Base-by-base conservation (phyloP, 441 rosid species). In the Theobroma grandiflorum region DNA sequence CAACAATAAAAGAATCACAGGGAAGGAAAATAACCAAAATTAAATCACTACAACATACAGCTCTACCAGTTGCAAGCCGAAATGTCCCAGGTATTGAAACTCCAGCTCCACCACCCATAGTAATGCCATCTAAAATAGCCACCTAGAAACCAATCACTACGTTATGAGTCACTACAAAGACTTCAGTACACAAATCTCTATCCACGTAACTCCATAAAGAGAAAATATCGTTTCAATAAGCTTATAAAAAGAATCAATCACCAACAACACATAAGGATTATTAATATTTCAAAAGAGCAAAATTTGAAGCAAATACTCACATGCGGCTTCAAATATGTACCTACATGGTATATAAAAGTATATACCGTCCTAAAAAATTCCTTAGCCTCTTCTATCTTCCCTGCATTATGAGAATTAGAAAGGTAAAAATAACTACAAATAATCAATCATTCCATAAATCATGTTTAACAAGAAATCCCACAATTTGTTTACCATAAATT, bases 61-160 rank as follows among this genome's bases (percentile, higher is more conserved):
- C 91, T 92, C 85, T 93, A 83, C 87, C 91, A 33, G 95, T 90
- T 73, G 98, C 99, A 72, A 96, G 83, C 57, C 96, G 91, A 75
- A 94, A 91, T 81, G 95, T 89, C 75, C 98, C 98, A 55, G 98
- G 98, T 66, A 96, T 90, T n/a, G 99, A 95, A 86, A 96, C 89
- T 86, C 98, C 98, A 76, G 94, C 90, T 45, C 99, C 98, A 61
- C 99, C 99, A 70, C 98, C 98, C 98, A 96, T 95, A 55, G 98
- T 94, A 81, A 90, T 88, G 77, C 98, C 99, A 77, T 96, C 82
- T 86, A 94, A 85, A 71, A 94, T 78, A 61, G 98, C 98, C 84
- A 94, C 98, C 99, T 96, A 78, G 59, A 85, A 18, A 69, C 38
- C 67, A 52, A 37, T 70, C 69, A 53, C 79, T 70, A 62, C 43